phyloP scores from a whole-genome alignment of 2,329 filamentous ascomycete species.

The Arthrobotrys pseudoclavata region DNA sequence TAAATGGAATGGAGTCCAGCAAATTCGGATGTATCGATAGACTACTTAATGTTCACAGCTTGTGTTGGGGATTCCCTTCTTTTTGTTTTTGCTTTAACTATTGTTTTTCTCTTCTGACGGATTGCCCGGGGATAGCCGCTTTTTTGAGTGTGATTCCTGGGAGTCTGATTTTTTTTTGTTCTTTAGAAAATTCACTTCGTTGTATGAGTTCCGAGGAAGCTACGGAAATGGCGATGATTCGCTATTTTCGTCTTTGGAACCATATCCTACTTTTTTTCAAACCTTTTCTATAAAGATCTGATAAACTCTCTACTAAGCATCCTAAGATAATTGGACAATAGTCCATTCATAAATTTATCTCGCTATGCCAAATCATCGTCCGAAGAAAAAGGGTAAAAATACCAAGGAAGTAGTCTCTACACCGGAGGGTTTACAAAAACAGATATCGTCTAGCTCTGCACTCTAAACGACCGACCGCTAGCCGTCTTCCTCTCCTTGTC shows the following conservation, averaged over 20 bases:
- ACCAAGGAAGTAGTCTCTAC: background rate
- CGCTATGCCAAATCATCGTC: slow-evolving; percentile 17
- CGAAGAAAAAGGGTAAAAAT: background rate
- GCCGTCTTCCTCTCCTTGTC: slow-evolving; percentile 95
- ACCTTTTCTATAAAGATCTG: background rate
- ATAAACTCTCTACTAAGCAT: background rate
- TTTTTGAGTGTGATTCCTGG: background rate
- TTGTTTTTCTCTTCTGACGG: background rate
- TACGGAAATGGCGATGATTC: background rate
- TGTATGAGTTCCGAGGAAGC: background rate
- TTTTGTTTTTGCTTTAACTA: background rate
- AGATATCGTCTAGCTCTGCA: slow-evolving; percentile 37
- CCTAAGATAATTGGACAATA: background rate
- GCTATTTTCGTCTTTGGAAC: background rate
- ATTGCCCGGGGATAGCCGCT: background rate
- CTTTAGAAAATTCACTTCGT: slow-evolving; percentile 11
- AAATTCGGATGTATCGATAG: slow-evolving; percentile 27
- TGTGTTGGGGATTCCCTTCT: background rate
- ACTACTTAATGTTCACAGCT: background rate
- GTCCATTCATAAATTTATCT: slow-evolving; percentile 18
- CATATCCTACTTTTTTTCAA: background rate
- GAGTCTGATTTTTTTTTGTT: background rate
- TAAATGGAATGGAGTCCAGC: slow-evolving; percentile 15
- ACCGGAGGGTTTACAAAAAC: background rate
- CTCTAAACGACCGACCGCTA: slow-evolving; percentile 86